A percentile compares a stretch with the other conserved stretches of the same genome.
Conservation (phyloP, 768 basidiomycete species). For the Favolaschia claudopus region DNA sequence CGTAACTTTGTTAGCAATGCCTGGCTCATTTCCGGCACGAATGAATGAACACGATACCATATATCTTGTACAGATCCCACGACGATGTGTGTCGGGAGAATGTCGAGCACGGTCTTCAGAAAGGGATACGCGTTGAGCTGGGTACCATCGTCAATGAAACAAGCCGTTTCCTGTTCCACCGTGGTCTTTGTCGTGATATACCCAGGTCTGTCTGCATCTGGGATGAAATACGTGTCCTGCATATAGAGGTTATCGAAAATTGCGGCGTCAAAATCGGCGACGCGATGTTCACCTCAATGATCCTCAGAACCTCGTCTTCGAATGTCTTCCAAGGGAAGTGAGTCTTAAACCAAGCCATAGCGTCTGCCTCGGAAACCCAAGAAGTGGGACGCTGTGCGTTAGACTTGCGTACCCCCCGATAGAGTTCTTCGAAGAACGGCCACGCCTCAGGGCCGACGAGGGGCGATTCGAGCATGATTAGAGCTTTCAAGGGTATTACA, state of each 20-base stretch:
- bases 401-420: conserved; percentile 9
- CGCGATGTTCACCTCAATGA: not conserved
- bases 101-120: conserved; percentile 9
- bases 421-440: conserved; percentile 4
- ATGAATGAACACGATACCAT: too few species aligned
- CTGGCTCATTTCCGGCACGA: too few species aligned
- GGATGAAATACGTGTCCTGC: conserved; percentile 16
- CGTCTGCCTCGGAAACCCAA: conserved; percentile 13
- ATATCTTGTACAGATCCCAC: not conserved
- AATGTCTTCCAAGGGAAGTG: conserved; percentile 16
- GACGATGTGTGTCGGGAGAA: conserved; percentile 20
- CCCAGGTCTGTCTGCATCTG: conserved; percentile 5
- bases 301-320: not conserved
- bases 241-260: not conserved
- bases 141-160: conserved; percentile 28
- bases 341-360: conserved; percentile 16
- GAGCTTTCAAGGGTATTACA: conserved; percentile 1
- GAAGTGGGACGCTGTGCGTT: conserved; percentile 10
- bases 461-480: conserved; percentile 11
- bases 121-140: conserved; percentile 11
- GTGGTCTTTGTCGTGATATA: conserved; percentile 31
- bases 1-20: too few species aligned
- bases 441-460: conserved; percentile 12
- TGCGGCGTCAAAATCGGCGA: not conserved
- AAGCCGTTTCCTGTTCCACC: conserved; percentile 30